A percentile compares a stretch with the other conserved stretches of the same genome.
Evolutionary conservation across 179 eudicot species (phyloP).

Genomic region (Pouteria campechiana): DNA sequence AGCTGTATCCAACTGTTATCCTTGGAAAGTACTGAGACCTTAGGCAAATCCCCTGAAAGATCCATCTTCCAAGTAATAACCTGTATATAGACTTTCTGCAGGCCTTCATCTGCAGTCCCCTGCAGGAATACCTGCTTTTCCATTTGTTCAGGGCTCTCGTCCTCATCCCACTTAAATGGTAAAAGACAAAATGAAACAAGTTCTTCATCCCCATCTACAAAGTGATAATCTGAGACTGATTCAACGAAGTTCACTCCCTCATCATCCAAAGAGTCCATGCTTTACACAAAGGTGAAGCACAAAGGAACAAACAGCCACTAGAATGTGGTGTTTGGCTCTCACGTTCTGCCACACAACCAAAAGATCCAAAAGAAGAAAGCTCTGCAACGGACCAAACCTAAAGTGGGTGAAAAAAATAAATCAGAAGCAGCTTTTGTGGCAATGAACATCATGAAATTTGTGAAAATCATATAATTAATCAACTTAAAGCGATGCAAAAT

Average conservation of each 20-base stretch:
- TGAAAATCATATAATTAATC: no score
- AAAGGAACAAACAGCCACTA: no score
- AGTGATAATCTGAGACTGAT: constrained; percentile 45
- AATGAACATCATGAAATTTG: no score
- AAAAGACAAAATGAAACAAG: constrained; percentile 50
- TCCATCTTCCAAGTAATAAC: constrained; percentile 82
- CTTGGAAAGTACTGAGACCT: constrained; percentile 50
- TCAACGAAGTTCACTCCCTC: constrained; percentile 40
- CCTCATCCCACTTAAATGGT: constrained; percentile 43
- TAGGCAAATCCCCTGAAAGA: constrained; percentile 36
- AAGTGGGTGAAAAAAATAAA: no score
- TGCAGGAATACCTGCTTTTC: constrained; percentile 32
- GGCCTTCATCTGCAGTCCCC: constrained; percentile 58
- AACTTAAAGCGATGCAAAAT: no score
- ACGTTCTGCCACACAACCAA: no score
- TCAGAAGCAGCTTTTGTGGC: no score
- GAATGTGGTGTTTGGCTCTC: no score
- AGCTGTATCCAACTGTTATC: constrained; percentile 71
- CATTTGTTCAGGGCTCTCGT: constrained; percentile 11
- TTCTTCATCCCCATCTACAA: constrained; percentile 35
- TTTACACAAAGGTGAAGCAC: no score
- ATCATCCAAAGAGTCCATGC: constrained; percentile 72
- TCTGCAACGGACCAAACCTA: no score
- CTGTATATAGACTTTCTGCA: constrained; percentile 45
- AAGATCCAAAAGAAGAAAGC: no score